A percentile compares a stretch with the other conserved stretches of the same genome.
phyloP scores from a whole-genome alignment of 805 yeast genomes.

The Candida lessepsii region DNA sequence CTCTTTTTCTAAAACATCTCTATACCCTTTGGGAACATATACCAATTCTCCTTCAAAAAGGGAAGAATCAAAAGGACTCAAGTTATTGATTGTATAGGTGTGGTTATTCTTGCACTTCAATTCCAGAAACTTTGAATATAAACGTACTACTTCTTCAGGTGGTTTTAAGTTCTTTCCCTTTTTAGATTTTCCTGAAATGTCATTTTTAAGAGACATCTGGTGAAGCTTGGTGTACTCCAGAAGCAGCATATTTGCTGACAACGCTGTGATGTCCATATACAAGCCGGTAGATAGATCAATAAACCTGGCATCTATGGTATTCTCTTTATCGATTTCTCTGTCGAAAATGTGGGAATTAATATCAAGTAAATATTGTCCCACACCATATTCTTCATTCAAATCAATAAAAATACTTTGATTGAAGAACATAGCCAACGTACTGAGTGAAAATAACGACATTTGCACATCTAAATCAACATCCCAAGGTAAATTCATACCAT shows the following conservation, averaged over 20 bases:
- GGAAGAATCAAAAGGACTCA: conserved; percentile 52
- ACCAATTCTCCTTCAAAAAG: conserved; percentile 49
- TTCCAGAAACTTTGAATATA: conserved; percentile 28
- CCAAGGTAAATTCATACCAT: conserved; percentile 29
- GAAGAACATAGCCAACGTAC: conserved; percentile 20
- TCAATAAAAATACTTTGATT: conserved; percentile 31
- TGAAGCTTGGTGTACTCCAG: conserved; percentile 17
- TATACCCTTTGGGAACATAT: conserved; percentile 19
- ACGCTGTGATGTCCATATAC: conserved; percentile 57
- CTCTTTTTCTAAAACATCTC: conserved; percentile 19
- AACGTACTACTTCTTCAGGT: conserved; percentile 16
- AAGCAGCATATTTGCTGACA: conserved; percentile 15
- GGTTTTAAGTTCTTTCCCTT: conserved; percentile 30
- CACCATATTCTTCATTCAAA: conserved; percentile 29
- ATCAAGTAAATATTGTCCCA: conserved; percentile 25
- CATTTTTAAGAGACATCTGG: too few relatives aligned
- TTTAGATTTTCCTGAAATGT: conserved; percentile 11
- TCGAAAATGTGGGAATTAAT: conserved; percentile 29
- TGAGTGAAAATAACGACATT: conserved; percentile 25
- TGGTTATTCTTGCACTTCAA: conserved; percentile 59
- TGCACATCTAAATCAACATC: conserved; percentile 30
- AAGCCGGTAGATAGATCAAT: conserved; percentile 58
- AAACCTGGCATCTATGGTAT: conserved; percentile 46
- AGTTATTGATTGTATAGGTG: conserved; percentile 43
- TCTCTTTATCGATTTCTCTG: conserved; percentile 22